These are phyloP conservation scores for Raffaelea arxii DNA, from an alignment of 2,329 filamentous ascomycete species.

Conservation along the genomic window DNA sequence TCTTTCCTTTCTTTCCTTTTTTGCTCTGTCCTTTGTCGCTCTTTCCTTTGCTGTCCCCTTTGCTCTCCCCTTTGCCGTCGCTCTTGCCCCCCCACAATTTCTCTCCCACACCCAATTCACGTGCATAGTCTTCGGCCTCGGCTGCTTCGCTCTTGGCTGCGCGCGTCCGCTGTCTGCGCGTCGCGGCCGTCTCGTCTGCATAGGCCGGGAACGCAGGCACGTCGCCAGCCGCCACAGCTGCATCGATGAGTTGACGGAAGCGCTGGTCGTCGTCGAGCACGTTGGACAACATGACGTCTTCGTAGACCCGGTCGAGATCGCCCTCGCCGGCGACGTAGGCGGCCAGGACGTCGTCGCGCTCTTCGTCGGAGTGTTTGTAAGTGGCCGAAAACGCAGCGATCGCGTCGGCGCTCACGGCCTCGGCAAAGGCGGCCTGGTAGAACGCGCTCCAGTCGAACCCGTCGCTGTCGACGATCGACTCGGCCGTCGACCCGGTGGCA, in stretches of 20 bases:
- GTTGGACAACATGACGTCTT: conserved; percentile 77
- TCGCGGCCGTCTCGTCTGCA: conserved; percentile 60
- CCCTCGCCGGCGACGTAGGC: conserved; percentile 69
- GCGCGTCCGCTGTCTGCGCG: conserved; percentile 47
- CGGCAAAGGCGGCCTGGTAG: conserved; percentile 74
- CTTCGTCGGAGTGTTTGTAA: conserved; percentile 83
- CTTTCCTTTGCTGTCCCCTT: conserved; percentile 34
- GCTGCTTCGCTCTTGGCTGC: conserved; percentile 56
- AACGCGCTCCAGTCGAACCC: conserved; percentile 88
- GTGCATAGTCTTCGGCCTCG: conserved; percentile 66
- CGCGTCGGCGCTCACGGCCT: conserved; percentile 62
- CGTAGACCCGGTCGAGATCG: conserved; percentile 67
- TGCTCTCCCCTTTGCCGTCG: conserved; percentile 31
- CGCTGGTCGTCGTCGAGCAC: conserved; percentile 76
- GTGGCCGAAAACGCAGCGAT: conserved; percentile 66
- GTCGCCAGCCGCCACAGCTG: conserved; percentile 62
- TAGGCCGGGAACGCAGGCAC: conserved; percentile 61
- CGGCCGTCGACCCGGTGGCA: conserved; percentile 77
- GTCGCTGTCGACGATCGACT: conserved; percentile 65
- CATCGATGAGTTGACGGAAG: conserved; percentile 71
- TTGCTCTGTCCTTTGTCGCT: background rate
- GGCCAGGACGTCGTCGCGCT: conserved; percentile 64
- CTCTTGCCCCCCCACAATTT: conserved; percentile 48
- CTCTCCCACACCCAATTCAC: conserved; percentile 65
- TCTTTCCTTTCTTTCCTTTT: background rate